Base-by-base conservation (phyloP, 371 early-diverging fungal genomes). In the Cokeromyces recurvatus region DNA sequence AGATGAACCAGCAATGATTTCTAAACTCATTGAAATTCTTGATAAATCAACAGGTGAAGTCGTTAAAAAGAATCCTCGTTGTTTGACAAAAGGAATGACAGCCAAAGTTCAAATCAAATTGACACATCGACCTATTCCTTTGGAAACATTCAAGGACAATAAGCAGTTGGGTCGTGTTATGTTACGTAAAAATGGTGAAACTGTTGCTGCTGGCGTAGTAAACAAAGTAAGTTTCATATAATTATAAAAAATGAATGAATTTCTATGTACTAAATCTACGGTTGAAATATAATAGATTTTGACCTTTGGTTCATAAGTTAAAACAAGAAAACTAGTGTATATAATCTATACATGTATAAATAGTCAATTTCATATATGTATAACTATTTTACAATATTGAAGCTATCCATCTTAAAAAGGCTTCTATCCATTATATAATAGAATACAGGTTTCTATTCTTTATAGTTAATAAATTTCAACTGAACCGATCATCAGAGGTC, bases 191-290 rank as follows among this genome's bases (percentile, higher is more conserved):
- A 87, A 82, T 17, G 87, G 90, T 16, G 82, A 87, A 47, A 93
- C 95, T 0, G 81, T 96, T 11, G 97, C 96, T 6, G 94, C 93
- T 7, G 98, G 98, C 12, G 85, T 96, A 34, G 91, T 90, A 3
- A 80, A 66, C 12, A 65, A 78, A 43, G 74, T 85, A 59, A 66
- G 19, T 31, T 10, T 17, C 22, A 3, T 27, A 21, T 39, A 20
- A 11, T 2, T 21, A 14, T 31, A 14, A 17, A 12, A 14, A 17
- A 39, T 43, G 17, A 16, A 34, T 17, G 17, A 16, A 34, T 17
- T 42, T 11, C 27, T 7, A 38, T 20, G 11, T 17, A 10, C 53
- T 19, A n/a, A n/a, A n/a, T n/a, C n/a, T n/a, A n/a, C n/a, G n/a
- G n/a, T n/a, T n/a, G n/a, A n/a, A n/a, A n/a, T n/a, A n/a, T n/a